These are phyloP conservation scores for Globisporangium radiosum DNA, from an alignment of 352 stramenopile genomes.

Conservation along the genomic window DNA sequence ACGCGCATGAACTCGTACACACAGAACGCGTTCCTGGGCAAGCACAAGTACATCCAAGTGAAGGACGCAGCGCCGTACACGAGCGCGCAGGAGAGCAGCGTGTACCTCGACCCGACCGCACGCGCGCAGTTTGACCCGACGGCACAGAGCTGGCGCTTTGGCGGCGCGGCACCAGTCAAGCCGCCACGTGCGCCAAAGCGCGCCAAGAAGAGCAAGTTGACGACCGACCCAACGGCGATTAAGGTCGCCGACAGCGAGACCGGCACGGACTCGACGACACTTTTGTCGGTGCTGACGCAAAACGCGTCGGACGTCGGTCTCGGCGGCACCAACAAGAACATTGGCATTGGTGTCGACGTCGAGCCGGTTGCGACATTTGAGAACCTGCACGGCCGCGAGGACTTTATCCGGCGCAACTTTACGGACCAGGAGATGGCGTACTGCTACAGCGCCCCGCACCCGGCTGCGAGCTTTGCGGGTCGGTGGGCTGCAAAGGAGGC, in stretches of 20 bases:
- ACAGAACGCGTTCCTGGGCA: conserved; percentile 69
- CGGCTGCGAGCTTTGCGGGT: conserved; percentile 80
- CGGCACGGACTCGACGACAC: conserved; percentile 25
- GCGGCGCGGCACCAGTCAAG: conserved; percentile 24
- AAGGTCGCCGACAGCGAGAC: conserved; percentile 2
- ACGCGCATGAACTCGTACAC: too few species aligned
- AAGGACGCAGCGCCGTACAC: conserved; percentile 83
- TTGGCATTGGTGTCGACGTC: conserved; percentile 78
- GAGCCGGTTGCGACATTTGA: conserved; percentile 82
- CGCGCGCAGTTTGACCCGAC: conserved; percentile 67
- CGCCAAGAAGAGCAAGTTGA: conserved; percentile 1
- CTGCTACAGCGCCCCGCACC: conserved; percentile 71
- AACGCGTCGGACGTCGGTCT: conserved; percentile 44
- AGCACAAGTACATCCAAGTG: conserved; percentile 68
- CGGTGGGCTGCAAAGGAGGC: conserved; percentile 88
- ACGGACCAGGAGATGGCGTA: conserved; percentile 83
- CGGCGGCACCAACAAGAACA: conserved; percentile 16
- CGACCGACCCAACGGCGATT: background rate
- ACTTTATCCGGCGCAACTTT: conserved; percentile 86
- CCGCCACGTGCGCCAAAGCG: conserved; percentile 38
- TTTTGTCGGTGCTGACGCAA: conserved; percentile 54
- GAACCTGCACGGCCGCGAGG: conserved; percentile 64
- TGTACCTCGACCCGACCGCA: conserved; percentile 81
- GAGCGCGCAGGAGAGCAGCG: conserved; percentile 66
- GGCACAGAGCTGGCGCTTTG: conserved; percentile 71